phyloP scores from a whole-genome alignment of 2,329 filamentous ascomycete genomes.

The Colletotrichum tamarilloi region DNA sequence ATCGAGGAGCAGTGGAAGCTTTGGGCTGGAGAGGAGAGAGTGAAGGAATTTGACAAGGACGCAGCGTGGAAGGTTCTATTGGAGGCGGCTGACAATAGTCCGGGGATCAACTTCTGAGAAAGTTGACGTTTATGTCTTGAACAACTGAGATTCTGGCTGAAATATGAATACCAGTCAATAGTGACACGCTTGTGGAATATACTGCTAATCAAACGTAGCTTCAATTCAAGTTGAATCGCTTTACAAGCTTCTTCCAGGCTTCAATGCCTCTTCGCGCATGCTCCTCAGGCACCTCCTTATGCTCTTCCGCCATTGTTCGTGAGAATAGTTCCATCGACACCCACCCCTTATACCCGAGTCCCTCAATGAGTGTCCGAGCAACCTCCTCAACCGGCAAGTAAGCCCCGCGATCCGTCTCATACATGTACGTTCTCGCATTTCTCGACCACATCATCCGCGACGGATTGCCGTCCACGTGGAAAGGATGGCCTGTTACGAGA shows the following conservation, averaged over 20 bases:
- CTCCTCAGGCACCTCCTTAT: constrained; percentile 56
- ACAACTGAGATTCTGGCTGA: too few species aligned
- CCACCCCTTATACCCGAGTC: constrained; percentile 2
- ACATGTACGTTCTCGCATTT: constrained; percentile 70
- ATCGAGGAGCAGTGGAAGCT: constrained; percentile 51
- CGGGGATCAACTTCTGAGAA: constrained; percentile 45
- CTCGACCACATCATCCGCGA: constrained; percentile 72
- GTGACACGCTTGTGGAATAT: neutral
- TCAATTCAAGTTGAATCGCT: neutral
- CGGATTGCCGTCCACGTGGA: constrained; percentile 64
- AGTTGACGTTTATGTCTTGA: neutral
- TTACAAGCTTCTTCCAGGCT: constrained; percentile 57
- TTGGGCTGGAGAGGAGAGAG: constrained; percentile 47
- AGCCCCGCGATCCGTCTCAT: constrained; percentile 63
- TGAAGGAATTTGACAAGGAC: constrained; percentile 40
- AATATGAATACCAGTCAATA: too few species aligned
- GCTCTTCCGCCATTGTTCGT: constrained; percentile 58
- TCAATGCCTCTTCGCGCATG: constrained; percentile 62
- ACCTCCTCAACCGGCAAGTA: constrained; percentile 69
- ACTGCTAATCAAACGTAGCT: neutral
- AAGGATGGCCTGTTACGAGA: constrained; percentile 61
- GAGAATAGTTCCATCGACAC: constrained; percentile 71
- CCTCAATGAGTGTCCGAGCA: neutral
- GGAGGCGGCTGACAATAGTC: constrained; percentile 44
- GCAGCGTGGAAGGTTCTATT: constrained; percentile 46